These are phyloP conservation scores for Hortaea werneckii DNA, from an alignment of 2,329 filamentous ascomycete genomes.

Conservation along the genomic window DNA sequence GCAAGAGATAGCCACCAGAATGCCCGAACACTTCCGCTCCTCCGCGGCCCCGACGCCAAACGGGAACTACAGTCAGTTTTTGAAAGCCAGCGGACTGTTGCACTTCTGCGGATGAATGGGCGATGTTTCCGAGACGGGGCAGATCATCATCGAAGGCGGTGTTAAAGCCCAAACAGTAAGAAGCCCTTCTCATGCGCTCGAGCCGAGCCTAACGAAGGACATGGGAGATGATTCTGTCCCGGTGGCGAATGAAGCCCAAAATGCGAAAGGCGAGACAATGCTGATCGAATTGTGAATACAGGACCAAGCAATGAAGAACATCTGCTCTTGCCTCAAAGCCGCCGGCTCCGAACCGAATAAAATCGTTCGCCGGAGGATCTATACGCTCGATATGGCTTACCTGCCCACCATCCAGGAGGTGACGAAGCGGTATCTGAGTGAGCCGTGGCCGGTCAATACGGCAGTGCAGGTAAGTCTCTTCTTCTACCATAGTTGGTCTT, in stretches of 20 bases:
- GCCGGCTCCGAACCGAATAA: conserved; percentile 9
- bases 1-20: too few species aligned
- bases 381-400: conserved; percentile 11
- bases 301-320: conserved; percentile 11
- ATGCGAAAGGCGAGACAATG: background rate
- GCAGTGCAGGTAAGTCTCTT: conserved; percentile 10
- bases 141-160: conserved; percentile 13
- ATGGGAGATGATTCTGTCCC: too few species aligned
- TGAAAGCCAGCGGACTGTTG: conserved; percentile 3
- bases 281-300: too few species aligned
- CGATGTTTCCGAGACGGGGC: conserved; percentile 11
- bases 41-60: too few species aligned
- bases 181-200: conserved; percentile 20
- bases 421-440: conserved; percentile 6
- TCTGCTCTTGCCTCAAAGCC: conserved; percentile 10
- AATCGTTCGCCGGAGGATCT: conserved; percentile 10
- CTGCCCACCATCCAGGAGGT: conserved; percentile 9
- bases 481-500: too few species aligned
- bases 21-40: too few species aligned
- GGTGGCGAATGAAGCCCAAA: background rate
- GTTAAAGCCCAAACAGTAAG: conserved; percentile 12
- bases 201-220: background rate
- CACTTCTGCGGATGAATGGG: conserved; percentile 17
- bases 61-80: conserved; percentile 2
- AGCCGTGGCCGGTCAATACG: conserved; percentile 11